Evolutionary conservation across 2,329 filamentous ascomycete genomes (phyloP).

Genomic region (Monilinia fructigena): DNA sequence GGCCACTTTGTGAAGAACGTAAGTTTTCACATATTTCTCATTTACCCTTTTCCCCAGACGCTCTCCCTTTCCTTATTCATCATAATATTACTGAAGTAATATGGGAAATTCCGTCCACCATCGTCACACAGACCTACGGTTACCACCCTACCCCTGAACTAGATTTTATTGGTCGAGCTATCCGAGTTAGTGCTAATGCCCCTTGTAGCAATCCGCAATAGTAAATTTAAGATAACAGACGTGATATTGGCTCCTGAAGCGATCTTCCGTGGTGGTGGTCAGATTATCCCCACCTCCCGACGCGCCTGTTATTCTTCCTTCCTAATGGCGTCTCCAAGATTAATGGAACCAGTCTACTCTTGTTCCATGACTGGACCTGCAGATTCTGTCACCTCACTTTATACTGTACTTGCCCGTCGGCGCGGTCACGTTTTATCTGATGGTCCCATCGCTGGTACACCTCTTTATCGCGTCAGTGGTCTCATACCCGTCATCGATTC

Average conservation of each 20-base stretch:
- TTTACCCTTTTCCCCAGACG: slow-evolving; percentile 18
- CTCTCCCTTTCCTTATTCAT: background rate
- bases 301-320: slow-evolving; percentile 94
- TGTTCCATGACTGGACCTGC: slow-evolving; percentile 92
- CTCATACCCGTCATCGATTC: slow-evolving; percentile 94
- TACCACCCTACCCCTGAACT: slow-evolving; percentile 1
- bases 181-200: slow-evolving; percentile 36
- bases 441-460: slow-evolving; percentile 89
- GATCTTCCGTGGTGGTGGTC: slow-evolving; percentile 91
- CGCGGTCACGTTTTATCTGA: slow-evolving; percentile 94
- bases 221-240: slow-evolving; percentile 95
- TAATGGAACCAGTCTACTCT: slow-evolving; percentile 95
- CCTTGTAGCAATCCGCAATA: slow-evolving; percentile 81
- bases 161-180: slow-evolving; percentile 29
- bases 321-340: slow-evolving; percentile 89
- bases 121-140: background rate
- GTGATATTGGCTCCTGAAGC: slow-evolving; percentile 82
- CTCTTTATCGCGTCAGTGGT: slow-evolving; percentile 86
- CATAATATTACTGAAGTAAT: slow-evolving; percentile 9
- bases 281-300: slow-evolving; percentile 93
- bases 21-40: slow-evolving; percentile 46
- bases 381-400: slow-evolving; percentile 82
- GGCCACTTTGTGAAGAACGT: slow-evolving; percentile 96
- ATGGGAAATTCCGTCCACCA: slow-evolving; percentile 18
- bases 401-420: slow-evolving; percentile 85